Evolutionary conservation across 805 yeast species (phyloP).

Genomic region (Cyberlindnera maritima): DNA sequence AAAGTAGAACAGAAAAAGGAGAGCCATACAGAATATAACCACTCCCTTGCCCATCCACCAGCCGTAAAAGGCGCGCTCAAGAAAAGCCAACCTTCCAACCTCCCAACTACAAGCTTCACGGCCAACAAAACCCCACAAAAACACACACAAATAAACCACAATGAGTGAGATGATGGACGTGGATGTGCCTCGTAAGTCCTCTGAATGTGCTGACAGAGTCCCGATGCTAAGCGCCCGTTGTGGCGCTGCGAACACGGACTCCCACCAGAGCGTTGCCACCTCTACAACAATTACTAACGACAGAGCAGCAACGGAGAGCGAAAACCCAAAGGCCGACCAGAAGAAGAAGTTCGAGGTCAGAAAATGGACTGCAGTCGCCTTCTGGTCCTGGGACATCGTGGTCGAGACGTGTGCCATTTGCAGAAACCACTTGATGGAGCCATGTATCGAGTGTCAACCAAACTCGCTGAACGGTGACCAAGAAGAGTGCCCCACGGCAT

Average conservation of each 20-base stretch:
- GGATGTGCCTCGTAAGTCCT: slow-evolving; percentile 24
- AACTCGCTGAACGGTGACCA: slow-evolving; percentile 58
- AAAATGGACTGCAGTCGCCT: slow-evolving; percentile 99
- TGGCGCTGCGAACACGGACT: not conserved
- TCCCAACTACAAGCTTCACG: too few relatives aligned
- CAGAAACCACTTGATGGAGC: slow-evolving; percentile 97
- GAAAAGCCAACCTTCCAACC: not conserved
- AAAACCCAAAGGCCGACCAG: not conserved
- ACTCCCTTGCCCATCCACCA: not conserved
- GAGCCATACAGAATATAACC: too few relatives aligned
- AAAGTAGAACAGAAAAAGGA: too few relatives aligned
- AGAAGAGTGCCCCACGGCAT: slow-evolving; percentile 88
- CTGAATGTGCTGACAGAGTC: not conserved
- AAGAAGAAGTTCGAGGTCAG: slow-evolving; percentile 87
- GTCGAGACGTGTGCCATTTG: slow-evolving; percentile 98
- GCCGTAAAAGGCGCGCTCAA: not conserved
- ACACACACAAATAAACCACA: not conserved
- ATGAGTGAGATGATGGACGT: slow-evolving; percentile 28
- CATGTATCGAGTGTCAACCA: slow-evolving; percentile 95
- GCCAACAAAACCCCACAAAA: too few relatives aligned
- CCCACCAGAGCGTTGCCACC: too few relatives aligned
- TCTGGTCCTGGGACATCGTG: slow-evolving; percentile 98
- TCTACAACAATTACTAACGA: too few relatives aligned
- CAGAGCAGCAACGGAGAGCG: not conserved
- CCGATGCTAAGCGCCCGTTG: not conserved